Evolutionary conservation across 2,329 filamentous ascomycete species (phyloP).

Genomic region (Coniochaeta hoffmannii): DNA sequence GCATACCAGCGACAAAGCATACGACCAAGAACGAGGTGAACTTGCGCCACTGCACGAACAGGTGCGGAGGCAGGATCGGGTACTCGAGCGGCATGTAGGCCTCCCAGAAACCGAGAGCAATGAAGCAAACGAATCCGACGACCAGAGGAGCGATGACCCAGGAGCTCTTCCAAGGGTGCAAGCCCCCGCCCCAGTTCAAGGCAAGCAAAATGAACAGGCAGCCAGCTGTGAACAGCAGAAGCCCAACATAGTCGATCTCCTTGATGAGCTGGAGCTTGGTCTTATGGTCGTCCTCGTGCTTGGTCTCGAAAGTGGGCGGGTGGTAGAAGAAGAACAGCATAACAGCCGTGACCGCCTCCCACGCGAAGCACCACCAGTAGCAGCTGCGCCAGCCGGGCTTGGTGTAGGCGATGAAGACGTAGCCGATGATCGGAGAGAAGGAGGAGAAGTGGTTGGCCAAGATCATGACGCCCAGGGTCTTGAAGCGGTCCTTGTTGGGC

Average conservation of each 20-base stretch:
- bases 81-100: constrained; percentile 12
- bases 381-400: constrained; percentile 20
- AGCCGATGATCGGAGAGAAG: constrained; percentile 21
- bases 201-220: constrained; percentile 40
- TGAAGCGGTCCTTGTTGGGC: constrained; percentile 24
- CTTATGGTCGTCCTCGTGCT: constrained; percentile 17
- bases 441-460: constrained; percentile 23
- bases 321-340: constrained; percentile 26
- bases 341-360: constrained; percentile 15
- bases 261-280: constrained; percentile 24
- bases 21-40: constrained; percentile 11
- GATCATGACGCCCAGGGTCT: constrained; percentile 21
- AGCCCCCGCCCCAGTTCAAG: constrained; percentile 52
- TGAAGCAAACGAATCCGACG: constrained; percentile 37
- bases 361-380: constrained; percentile 26
- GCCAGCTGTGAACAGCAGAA: constrained; percentile 34
- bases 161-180: constrained; percentile 47
- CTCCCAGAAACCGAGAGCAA: constrained; percentile 42
- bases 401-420: constrained; percentile 23
- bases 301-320: constrained; percentile 25
- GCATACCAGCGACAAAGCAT: constrained; percentile 16
- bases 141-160: constrained; percentile 48
- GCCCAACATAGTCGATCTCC: constrained; percentile 43
- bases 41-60: constrained; percentile 16
- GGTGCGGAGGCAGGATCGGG: constrained; percentile 15